Base-by-base conservation (phyloP, 768 basidiomycete genomes). In the Amanita fuliginea region DNA sequence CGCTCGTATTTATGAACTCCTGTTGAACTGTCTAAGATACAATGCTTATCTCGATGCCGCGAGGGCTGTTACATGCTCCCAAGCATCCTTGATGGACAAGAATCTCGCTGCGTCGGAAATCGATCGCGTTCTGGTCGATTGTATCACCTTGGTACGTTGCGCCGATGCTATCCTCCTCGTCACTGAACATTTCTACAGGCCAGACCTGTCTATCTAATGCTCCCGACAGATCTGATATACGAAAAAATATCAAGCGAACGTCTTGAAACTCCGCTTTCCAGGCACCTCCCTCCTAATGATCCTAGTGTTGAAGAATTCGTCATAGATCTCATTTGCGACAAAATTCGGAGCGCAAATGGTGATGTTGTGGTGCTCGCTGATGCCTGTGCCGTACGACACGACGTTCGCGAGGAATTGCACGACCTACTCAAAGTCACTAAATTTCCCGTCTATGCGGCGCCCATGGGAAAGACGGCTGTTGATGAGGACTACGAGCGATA, bases 381-480 rank as follows among this genome's bases (percentile, higher is more conserved):
- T 56, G 90, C 87, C 1, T 93, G 90, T 57, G 73, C 83, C 0
- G 70, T 80, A 47, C 80, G 89, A 3, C 87, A 87, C 56, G 76
- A 80, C 45, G 81, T 80, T 14, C 72, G 70, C 37, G 64, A 74
- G 4, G 83, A 86, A 61, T 68, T 81, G 7, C 69, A 73, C 36
- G 78, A 86, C 13, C 71, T 94, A 41, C 59, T 82, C 44, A 64
- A 69, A 48, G 70, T 71, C 45, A 90, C 87, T 1, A 75, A 74
- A 3, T 86, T 83, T 65, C 80, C 84, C 0, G 83, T 88, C 3
- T 88, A 81, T 59, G 69, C 78, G 2, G 72, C 86, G 0, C 85
- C 85, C 0, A 89, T 89, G 86, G 91, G 88, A 8, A 92, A 91
- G 64, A 77, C 82, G 0, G 74, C 78, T 0, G 66, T 92, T n/a